Base-by-base conservation (phyloP, 2,329 filamentous ascomycete genomes). In the Ampelomyces quisqualis region DNA sequence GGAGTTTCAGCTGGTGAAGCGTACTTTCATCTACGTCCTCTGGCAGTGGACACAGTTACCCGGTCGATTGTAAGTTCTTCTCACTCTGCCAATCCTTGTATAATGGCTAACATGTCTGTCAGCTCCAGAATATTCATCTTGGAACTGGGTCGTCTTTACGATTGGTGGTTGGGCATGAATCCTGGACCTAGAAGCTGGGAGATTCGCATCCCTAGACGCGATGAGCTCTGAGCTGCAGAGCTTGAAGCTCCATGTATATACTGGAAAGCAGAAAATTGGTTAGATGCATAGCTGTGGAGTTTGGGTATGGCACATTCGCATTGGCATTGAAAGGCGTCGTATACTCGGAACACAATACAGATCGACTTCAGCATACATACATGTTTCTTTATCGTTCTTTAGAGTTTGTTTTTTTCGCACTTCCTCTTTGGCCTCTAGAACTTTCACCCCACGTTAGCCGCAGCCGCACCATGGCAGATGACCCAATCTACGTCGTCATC, bases 41-140 rank as follows among this genome's bases (percentile, higher is more conserved):
- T 76, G 67, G 51, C 79, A 80, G 45, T 98, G 89, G 88, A 39
- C 82, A 5, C 70, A 75, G 15, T 73, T 90, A 33, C 90, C 90
- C 0, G 74, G 69, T 31, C 78, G 77, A 47, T 41, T 86, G 86
- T 93, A 77, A 81, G 87, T 81, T 35, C n/a, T 14, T n/a, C 17
- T 20, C 22, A n/a, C 30, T 26, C 1, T 19, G n/a, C 15, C 9
- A 4, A 24, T 35, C 3, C 4, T 22, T 0, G 1, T n/a, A 22
- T 1, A 41, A 19, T 20, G 7, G 27, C 47, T 59, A 49, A 58
- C 26, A 28, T 20, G 17, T 22, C 13, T 22, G 21, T 23, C 43
- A 80, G 77, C 33, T 72, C 70, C 38, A 68, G 73, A 37, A 80
- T 86, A 29, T 47, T 74, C 11, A 52, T 77, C 18, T 64, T 77